A percentile compares a stretch with the other conserved stretches of the same genome.
Conservation (phyloP, 352 stramenopile species). For the Poterioochromonas sp. region DNA sequence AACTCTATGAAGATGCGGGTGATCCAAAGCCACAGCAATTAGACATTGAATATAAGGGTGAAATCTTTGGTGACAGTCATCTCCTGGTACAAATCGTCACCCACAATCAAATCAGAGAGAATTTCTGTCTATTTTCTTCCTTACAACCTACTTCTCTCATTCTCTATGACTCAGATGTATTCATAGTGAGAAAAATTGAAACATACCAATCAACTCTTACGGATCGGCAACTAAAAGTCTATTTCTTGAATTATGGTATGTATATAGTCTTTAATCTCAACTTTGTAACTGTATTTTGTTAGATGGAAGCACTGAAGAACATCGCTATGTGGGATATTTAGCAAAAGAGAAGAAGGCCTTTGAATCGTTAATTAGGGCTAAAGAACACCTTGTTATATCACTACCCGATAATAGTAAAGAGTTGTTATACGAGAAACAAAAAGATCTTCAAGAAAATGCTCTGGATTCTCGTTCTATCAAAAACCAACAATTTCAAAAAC, state of each 20-base stretch:
- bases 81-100: not conserved
- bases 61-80: not conserved
- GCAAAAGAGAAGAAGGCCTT: slow-evolving; percentile 90
- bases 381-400: slow-evolving; percentile 74
- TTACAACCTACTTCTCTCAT: not conserved
- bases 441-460: not conserved
- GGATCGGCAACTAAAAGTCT: not conserved
- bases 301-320: slow-evolving; percentile 87
- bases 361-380: slow-evolving; percentile 88
- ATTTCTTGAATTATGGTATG: slow-evolving; percentile 22
- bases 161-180: slow-evolving; percentile 2
- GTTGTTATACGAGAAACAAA: not conserved
- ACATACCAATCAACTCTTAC: not conserved
- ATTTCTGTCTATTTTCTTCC: not conserved
- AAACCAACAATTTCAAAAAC: too few species aligned
- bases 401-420: slow-evolving; percentile 57
- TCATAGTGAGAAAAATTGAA: not conserved
- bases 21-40: not conserved
- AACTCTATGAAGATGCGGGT: not conserved
- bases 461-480: not conserved
- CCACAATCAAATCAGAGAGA: not conserved
- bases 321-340: slow-evolving; percentile 83
- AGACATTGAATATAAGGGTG: not conserved
- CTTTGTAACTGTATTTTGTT: slow-evolving; percentile 75
- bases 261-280: too few species aligned